Base-by-base conservation (phyloP, 495 filamentous ascomycete species). In the Jackrogersella multiformis region DNA sequence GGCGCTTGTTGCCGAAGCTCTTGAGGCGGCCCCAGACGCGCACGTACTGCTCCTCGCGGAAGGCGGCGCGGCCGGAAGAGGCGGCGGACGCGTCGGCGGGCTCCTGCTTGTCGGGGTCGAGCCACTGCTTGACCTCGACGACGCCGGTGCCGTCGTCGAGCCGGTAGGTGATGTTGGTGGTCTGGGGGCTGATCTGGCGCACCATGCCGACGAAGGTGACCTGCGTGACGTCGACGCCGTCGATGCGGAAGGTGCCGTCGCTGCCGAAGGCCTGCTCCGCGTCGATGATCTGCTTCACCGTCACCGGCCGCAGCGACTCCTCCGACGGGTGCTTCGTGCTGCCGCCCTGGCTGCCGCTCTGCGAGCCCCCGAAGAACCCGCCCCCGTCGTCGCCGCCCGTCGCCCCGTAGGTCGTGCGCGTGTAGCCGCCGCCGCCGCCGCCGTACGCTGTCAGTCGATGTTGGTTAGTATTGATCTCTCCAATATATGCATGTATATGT, bases 91-190 rank as follows among this genome's bases (percentile, higher is more conserved):
- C 49, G n/a, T n/a, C n/a, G n/a, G n/a, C n/a, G 7, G 23, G 12
- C 32, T 85, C 83, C 12, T 79, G 72, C 57, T 82, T 80, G 56
- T 83, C 81, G 2, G 78, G 78, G 79, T 97, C 92, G 18, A 93
- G 80, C 92, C 92, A 98, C 76, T 91, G 87, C 82, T 97, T 97
- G 38, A 92, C 93, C 81, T 99, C 95, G 57, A 97, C 87, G 24
- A 87, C 82, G 60, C 92, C 95, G 0, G 95, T 98, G 77, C 96
- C 95, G 79, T 99, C 95, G 79, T 98, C 96, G 68, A 98, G 79
- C 69, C 87, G 90, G 85, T 96, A 97, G 30, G 91, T 96, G 62
- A 91, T 84, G 81, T 97, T 96, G 56, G 94, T 97, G 46, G 90
- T 83, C 80, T 96, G 92, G n/a, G 84, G 81, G 73, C 87, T 90